Conservation (phyloP, 2,329 filamentous ascomycete species). For the Hansfordia pulvinata region DNA sequence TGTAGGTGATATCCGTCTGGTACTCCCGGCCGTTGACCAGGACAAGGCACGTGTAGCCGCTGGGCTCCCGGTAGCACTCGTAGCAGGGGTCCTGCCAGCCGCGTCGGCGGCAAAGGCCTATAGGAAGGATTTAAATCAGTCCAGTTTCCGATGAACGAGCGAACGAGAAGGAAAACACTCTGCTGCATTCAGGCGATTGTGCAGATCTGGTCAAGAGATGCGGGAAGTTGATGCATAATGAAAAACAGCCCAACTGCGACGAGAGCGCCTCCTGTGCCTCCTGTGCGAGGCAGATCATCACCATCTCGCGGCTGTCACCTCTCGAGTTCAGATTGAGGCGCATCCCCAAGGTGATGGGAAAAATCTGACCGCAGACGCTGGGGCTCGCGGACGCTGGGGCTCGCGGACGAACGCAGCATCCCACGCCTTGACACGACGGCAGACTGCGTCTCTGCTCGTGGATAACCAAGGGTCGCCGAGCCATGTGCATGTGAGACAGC, state of each 20-base stretch:
- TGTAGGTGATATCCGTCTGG: constrained; percentile 77
- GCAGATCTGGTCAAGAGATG: constrained; percentile 15
- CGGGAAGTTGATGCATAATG: constrained; percentile 13
- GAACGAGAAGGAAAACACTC: neutral
- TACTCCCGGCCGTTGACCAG: constrained; percentile 95
- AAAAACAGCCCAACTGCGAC: constrained; percentile 17
- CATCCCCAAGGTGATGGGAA: too few species aligned
- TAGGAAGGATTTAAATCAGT: constrained; percentile 1
- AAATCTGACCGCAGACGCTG: too few species aligned
- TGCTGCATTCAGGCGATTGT: constrained; percentile 5
- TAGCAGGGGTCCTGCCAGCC: constrained; percentile 88
- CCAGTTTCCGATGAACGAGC: neutral
- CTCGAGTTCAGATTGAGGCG: too few species aligned
- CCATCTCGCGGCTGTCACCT: constrained; percentile 17
- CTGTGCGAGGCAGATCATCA: constrained; percentile 11
- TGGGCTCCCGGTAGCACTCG: constrained; percentile 61
- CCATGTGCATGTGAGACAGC: neutral
- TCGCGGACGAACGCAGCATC: too few species aligned
- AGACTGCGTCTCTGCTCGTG: neutral
- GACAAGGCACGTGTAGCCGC: constrained; percentile 78
- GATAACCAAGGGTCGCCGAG: neutral
- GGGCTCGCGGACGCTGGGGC: too few species aligned
- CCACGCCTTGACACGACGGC: neutral
- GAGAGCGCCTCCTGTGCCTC: neutral
- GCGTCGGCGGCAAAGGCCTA: constrained; percentile 88